A percentile compares a stretch with the other conserved stretches of the same genome.
Conservation (phyloP, 1,284 basidiomycete genomes). For the Sporisorium graminicola region DNA sequence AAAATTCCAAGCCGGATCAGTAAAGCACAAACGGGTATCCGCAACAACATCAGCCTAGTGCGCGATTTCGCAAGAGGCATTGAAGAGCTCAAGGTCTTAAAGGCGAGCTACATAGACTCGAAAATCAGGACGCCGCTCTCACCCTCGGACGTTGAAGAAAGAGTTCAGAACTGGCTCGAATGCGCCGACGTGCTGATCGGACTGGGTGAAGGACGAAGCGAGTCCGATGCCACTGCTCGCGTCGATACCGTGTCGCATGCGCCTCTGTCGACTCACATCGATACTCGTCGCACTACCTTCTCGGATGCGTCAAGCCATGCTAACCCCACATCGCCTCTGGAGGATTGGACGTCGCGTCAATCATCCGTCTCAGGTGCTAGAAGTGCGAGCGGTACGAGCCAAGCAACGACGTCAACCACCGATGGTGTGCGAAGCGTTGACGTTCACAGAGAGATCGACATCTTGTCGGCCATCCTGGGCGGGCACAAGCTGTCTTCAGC, state of each 20-base stretch:
- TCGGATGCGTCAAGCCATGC: constrained; percentile 24
- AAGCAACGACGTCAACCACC: constrained; percentile 26
- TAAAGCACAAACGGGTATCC: constrained; percentile 52
- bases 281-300: constrained; percentile 20
- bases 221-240: constrained; percentile 41
- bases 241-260: constrained; percentile 51
- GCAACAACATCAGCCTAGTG: constrained; percentile 52
- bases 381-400: constrained; percentile 41
- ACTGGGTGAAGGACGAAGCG: constrained; percentile 49
- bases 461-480: constrained; percentile 55
- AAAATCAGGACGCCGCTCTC: constrained; percentile 8
- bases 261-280: constrained; percentile 23
- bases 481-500: constrained; percentile 19
- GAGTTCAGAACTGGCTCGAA: constrained; percentile 52
- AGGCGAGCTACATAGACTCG: constrained; percentile 37
- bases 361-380: constrained; percentile 18
- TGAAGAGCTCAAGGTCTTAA: constrained; percentile 56
- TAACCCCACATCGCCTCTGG: constrained; percentile 23
- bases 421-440: constrained; percentile 41
- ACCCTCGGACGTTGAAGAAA: constrained; percentile 8
- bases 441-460: constrained; percentile 58
- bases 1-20: constrained; percentile 60
- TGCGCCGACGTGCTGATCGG: constrained; percentile 61
- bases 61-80: constrained; percentile 60
- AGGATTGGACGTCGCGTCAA: constrained; percentile 14